Evolutionary conservation across 306 rosid genomes (phyloP), one percentile per base, ranked within the genome.

Genomic region (Castanea crenata): DNA sequence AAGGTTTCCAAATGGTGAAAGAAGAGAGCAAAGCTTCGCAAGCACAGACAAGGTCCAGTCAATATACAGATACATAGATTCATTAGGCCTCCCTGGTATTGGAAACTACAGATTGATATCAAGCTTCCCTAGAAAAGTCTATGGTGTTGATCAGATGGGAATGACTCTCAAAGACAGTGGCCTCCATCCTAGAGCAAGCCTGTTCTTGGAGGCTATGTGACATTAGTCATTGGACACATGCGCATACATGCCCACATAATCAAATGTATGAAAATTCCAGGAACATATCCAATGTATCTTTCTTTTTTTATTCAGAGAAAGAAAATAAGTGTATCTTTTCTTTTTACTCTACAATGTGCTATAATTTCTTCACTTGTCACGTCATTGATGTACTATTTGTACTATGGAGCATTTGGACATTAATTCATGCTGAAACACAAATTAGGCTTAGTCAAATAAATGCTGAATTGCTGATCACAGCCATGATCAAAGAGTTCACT

Each of bases 1-100:
- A 81, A 90, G 98, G 90, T 91, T 93, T 85, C 95, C 98, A 64
- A 93, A 92, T 31, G 95, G 98, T 0, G 95, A 93, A 86, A 93
- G 92, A 81, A 89, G 91, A 82, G 91, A 91, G 85, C 91, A 85
- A 46, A 85, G 79, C 54, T 93, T 93, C 69, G 74, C 76, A 79
- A 54, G 88, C 88, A 84, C 80, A 41, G 98, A 93, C 77, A 91
- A 89, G 82, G 76, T 90, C 69, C 88, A 91, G 31, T 80, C 92
- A 46, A 84, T 93, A 71, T 93, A 90, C 83, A 76, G 90, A 67
- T 90, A 83, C 85, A 84, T 94, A 0, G 86, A 92, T 78, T 92
- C 98, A 72, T 65, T 94, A 73, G 85, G 86, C 3, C 14, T 94
- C 67, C 80, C 84, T 16, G 87, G 84, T 4, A 71, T 91, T 78